Evolutionary conservation across 2,329 filamentous ascomycete genomes (phyloP), one percentile per base, ranked within the genome.

Genomic region (Colletotrichum tamarilloi): DNA sequence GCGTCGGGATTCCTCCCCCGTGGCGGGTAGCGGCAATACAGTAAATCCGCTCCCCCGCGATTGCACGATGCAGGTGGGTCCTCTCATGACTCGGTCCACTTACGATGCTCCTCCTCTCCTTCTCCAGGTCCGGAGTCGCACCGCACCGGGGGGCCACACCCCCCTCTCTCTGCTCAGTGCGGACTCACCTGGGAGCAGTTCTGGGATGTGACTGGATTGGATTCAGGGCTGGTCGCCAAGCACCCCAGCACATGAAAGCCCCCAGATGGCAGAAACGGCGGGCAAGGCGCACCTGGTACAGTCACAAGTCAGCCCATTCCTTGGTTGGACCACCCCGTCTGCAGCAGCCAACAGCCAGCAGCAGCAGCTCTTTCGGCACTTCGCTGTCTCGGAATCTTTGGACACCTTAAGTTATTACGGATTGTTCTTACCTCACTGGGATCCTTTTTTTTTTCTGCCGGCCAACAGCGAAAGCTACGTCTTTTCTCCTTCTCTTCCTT

Each of bases 261-360:
- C 32, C 62, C 49, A 42, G 16, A 42, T 42, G 38, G 38, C 62
- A 55, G 52, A 56, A 65, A 28, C 59, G 68, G 19, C 19, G 42
- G 42, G 42, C 42, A 49, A 49, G 42, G 19, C 42, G 42, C 42
- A 49, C 42, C 42, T 55, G 55, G 56, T n/a, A 71, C 42, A 62
- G 71, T 73, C 71, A 66, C 71, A 73, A 52, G 71, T 73, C 70
- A 73, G 70, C 19, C 71, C 60, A 69, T 73, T 71, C 55, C 55
- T 57, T 42, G 58, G 52, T 72, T 56, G 19, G 62, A 65, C 62
- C 52, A 57, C 60, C 24, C 38, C 38, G 38, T 42, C 38, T 42
- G 38, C 38, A 42, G 38, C 38, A 42, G 38, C 38, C 38, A 32
- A 4, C 30, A 32, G 9, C 30, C 30, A 32, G 30, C 62, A 65